Base-by-base conservation (phyloP, 768 basidiomycete genomes). In the Serendipita sp. region DNA sequence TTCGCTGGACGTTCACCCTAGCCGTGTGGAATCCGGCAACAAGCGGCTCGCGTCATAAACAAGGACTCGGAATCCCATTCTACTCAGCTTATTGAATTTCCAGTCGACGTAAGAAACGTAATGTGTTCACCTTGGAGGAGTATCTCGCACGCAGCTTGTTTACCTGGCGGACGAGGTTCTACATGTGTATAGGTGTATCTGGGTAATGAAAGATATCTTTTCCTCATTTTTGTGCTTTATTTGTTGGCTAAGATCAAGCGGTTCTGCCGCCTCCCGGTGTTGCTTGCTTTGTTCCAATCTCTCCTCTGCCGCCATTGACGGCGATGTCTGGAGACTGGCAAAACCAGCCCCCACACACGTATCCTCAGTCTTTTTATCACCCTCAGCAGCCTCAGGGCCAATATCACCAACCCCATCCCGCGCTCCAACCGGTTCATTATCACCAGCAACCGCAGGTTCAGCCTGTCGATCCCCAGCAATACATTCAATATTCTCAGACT, bases 251-350 rank as follows among this genome's bases (percentile, higher is more conserved):
- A 58, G 53, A 58, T 24, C 17, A 13, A 20, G 53, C 2, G 24
- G 53, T 28, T 28, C 17, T 26, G 53, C 26, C 24, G 4, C 30
- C 53, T 31, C 11, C 22, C 17, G 9, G 31, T 26, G 26, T 26
- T 26, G 53, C 38, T 38, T 38, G 38, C 38, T 38, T 38, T 38
- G 38, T 58, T 58, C 28, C 28, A 31, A 22, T 5, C 31, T 31
- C 31, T 58, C 14, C 17, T 30, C 53, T 34, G 53, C 53, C 26
- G 45, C 53, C 53, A 58, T 58, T 34, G 53, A 24, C 26, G 24
- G 24, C 31, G 53, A 58, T 58, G 53, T 58, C 53, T 58, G 53
- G 30, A 28, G 53, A 58, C 53, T 58, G 53, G 53, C 17, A 33
- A 30, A 58, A 58, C 33, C 53, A 58, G 53, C 53, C 24, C 24